phyloP scores from a whole-genome alignment of 495 filamentous ascomycete genomes.

The Neurospora sp. region DNA sequence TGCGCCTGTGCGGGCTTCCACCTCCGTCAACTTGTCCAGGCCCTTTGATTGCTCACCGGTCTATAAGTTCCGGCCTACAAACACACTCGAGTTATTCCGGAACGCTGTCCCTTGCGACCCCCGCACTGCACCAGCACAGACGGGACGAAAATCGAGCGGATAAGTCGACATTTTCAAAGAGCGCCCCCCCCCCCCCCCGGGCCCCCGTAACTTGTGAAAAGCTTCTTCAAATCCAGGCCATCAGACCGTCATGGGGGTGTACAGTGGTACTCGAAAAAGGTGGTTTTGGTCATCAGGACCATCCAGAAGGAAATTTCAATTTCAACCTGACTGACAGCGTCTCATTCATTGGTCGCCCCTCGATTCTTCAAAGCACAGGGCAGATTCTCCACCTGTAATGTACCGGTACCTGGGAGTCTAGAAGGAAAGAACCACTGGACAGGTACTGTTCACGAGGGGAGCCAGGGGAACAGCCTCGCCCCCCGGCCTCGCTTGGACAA shows the following conservation, averaged over 20 bases:
- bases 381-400: neutral
- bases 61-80: neutral
- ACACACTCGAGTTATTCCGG: neutral
- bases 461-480: neutral
- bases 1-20: neutral
- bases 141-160: neutral
- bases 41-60: neutral
- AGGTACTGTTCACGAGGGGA: neutral
- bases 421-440: neutral
- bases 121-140: neutral
- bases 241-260: neutral
- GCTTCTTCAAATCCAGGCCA: neutral
- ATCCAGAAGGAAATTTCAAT: neutral
- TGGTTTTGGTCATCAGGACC: neutral
- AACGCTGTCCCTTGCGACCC: neutral
- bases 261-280: neutral
- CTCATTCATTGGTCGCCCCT: neutral
- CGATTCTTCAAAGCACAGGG: neutral
- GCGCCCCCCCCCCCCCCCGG: no score
- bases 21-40: neutral
- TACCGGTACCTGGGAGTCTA: neutral
- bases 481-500: neutral
- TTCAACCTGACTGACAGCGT: neutral
- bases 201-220: neutral
- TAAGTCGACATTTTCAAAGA: neutral